Percentiles rank a stretch among this genome's conserved stretches.
Conservation (phyloP, 2,329 filamentous ascomycete species). For the Domatiomyces globalis region DNA sequence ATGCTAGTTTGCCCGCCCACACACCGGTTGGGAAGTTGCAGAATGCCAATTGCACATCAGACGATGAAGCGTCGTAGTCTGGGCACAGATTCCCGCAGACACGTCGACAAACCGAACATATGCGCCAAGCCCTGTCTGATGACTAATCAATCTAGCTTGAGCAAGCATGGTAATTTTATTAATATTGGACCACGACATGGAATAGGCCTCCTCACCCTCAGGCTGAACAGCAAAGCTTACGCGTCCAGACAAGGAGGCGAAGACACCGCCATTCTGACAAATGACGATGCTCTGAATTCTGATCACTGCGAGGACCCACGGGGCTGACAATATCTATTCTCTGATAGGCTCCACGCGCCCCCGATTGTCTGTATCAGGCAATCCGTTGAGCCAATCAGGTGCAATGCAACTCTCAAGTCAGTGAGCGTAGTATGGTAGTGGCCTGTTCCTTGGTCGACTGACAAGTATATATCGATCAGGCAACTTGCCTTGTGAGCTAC, state of each 20-base stretch:
- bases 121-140: too few relatives aligned
- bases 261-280: background rate
- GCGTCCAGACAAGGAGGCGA: background rate
- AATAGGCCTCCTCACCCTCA: background rate
- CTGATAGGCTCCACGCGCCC: background rate
- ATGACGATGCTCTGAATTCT: background rate
- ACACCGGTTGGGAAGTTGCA: too few relatives aligned
- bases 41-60: too few relatives aligned
- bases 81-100: too few relatives aligned
- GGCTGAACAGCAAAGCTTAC: background rate
- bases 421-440: background rate
- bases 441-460: background rate
- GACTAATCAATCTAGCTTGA: too few relatives aligned
- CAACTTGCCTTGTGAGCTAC: too few relatives aligned
- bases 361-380: background rate
- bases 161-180: too few relatives aligned
- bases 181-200: too few relatives aligned
- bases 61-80: too few relatives aligned
- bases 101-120: too few relatives aligned
- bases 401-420: background rate
- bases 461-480: background rate
- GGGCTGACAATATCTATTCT: background rate
- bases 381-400: background rate
- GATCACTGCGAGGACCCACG: background rate
- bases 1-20: constrained; percentile 2